These are phyloP conservation scores for Pichia occidentalis DNA, from an alignment of 805 yeast genomes.

Conservation along the genomic window DNA sequence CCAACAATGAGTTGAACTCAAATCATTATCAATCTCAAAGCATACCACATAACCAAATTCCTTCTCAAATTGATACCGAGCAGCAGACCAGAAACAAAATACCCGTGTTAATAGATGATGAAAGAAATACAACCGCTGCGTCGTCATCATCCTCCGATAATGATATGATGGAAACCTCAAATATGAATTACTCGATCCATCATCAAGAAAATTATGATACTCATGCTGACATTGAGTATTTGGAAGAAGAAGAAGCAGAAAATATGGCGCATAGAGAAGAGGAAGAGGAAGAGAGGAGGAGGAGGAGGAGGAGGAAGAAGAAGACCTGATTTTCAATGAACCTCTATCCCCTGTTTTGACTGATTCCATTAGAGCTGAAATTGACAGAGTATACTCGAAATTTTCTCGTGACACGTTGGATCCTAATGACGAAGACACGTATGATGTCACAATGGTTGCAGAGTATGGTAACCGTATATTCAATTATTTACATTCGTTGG, in stretches of 20 bases:
- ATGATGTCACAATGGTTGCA: constrained; percentile 83
- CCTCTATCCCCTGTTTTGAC: constrained; percentile 60
- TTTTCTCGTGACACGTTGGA: constrained; percentile 51
- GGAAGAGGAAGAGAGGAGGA: constrained; percentile 12
- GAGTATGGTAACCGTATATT: constrained; percentile 89
- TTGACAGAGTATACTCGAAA: constrained; percentile 44
- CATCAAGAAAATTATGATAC: constrained; percentile 7
- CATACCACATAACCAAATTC: too few relatives aligned
- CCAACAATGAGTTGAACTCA: constrained; percentile 23
- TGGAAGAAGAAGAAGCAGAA: constrained; percentile 12
- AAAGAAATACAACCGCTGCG: too few relatives aligned
- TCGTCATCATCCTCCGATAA: background rate
- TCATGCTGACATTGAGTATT: constrained; percentile 4
- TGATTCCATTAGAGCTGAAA: constrained; percentile 40
- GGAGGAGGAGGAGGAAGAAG: constrained; percentile 26
- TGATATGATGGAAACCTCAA: constrained; percentile 7
- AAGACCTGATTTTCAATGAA: constrained; percentile 29
- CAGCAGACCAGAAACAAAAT: constrained; percentile 12
- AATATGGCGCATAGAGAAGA: constrained; percentile 7
- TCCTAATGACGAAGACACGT: constrained; percentile 76
- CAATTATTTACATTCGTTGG: constrained; percentile 66
- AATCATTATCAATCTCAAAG: constrained; percentile 8
- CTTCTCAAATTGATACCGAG: too few relatives aligned
- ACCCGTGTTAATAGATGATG: constrained; percentile 16
- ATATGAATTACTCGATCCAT: background rate